Percentiles rank a stretch among this genome's conserved stretches.
Evolutionary conservation across 2,329 filamentous ascomycete genomes (phyloP).

Genomic region (Ophiostoma himal-ulmi): DNA sequence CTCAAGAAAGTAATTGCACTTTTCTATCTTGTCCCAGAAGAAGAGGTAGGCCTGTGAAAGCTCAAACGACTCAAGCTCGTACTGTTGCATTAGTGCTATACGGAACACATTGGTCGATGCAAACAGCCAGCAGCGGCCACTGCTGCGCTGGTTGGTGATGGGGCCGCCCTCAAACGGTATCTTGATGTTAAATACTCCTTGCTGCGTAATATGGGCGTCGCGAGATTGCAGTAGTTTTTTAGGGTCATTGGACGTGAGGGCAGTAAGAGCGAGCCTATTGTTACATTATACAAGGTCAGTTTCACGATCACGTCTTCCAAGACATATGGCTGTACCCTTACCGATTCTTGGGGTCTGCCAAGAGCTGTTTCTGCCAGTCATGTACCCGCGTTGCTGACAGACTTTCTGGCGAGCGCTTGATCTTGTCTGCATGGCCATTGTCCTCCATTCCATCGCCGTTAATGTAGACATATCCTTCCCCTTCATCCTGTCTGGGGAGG

Average conservation of each 20-base stretch:
- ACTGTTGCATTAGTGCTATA: constrained; percentile 78
- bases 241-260: constrained; percentile 63
- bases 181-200: constrained; percentile 75
- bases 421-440: not conserved
- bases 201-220: constrained; percentile 58
- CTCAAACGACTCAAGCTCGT: constrained; percentile 72
- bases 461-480: not conserved
- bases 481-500: not conserved
- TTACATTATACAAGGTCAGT: not conserved
- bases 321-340: not conserved
- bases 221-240: constrained; percentile 60
- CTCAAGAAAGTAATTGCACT: constrained; percentile 84
- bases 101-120: constrained; percentile 88
- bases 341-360: constrained; percentile 7
- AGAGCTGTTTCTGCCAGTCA: constrained; percentile 9
- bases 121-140: constrained; percentile 87
- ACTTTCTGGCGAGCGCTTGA: not conserved
- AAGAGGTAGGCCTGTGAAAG: constrained; percentile 84
- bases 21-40: constrained; percentile 93
- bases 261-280: constrained; percentile 64
- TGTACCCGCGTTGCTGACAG: not conserved
- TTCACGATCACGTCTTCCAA: not conserved
- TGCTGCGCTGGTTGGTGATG: constrained; percentile 76
- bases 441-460: not conserved
- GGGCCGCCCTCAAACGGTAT: constrained; percentile 77